Conservation (phyloP, 2,329 filamentous ascomycete genomes). For the Penicillium carneum region DNA sequence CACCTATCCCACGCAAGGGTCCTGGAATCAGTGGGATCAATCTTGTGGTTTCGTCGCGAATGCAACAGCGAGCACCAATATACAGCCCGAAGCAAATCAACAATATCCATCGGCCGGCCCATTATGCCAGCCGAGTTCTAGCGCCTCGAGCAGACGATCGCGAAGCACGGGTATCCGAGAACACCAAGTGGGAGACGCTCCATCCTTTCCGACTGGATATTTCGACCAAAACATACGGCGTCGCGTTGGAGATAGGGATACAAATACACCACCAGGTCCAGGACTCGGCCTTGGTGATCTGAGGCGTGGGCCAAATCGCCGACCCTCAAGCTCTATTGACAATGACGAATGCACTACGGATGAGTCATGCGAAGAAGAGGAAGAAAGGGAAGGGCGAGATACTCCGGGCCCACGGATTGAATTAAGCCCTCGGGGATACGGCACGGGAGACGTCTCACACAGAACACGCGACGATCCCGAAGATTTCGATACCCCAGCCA, state of each 20-base stretch:
- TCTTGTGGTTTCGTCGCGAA: slow-evolving; percentile 29
- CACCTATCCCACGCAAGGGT: slow-evolving; percentile 50
- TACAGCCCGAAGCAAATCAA: slow-evolving; percentile 23
- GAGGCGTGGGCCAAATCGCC: not conserved
- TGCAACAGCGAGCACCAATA: slow-evolving; percentile 10
- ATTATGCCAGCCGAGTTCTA: slow-evolving; percentile 1
- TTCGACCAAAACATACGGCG: slow-evolving; percentile 42
- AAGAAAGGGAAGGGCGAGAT: slow-evolving; percentile 33
- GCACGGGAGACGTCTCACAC: slow-evolving; percentile 18
- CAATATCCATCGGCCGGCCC: slow-evolving; percentile 25
- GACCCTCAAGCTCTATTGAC: not conserved
- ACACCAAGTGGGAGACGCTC: not conserved
- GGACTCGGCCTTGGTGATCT: slow-evolving; percentile 29
- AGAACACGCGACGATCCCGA: slow-evolving; percentile 26
- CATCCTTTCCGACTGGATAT: slow-evolving; percentile 40
- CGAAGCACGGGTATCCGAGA: slow-evolving; percentile 8
- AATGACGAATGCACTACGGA: slow-evolving; percentile 22
- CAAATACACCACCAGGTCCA: slow-evolving; percentile 3
- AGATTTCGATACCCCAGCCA: slow-evolving; percentile 38
- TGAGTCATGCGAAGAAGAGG: slow-evolving; percentile 38
- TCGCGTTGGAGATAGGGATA: slow-evolving; percentile 26
- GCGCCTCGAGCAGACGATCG: slow-evolving; percentile 7
- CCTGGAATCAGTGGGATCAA: slow-evolving; percentile 53
- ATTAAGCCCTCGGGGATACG: slow-evolving; percentile 14
- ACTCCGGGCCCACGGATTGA: slow-evolving; percentile 18